phyloP scores from a whole-genome alignment of 2,329 filamentous ascomycete species.

The Neonectria ditissima region DNA sequence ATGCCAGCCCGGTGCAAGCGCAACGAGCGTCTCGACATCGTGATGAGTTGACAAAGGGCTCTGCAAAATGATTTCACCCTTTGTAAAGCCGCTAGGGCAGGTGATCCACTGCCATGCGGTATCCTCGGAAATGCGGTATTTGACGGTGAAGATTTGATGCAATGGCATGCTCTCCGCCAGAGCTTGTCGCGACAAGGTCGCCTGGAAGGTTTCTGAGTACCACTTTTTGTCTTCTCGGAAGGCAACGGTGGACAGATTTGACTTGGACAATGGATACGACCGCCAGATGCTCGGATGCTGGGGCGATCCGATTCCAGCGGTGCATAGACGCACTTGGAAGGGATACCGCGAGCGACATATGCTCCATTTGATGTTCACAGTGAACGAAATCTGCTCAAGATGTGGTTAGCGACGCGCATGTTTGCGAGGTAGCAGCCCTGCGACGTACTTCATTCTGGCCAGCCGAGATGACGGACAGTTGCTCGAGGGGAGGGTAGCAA shows the following conservation, averaged over 20 bases:
- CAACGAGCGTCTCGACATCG: not conserved
- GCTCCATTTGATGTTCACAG: constrained; percentile 10
- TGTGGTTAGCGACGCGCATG: not conserved
- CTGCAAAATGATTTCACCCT: constrained; percentile 7
- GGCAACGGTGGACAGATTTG: not conserved
- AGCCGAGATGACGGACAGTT: constrained; percentile 1
- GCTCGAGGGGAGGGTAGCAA: constrained; percentile 3
- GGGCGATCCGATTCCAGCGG: not conserved
- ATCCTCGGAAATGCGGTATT: constrained; percentile 2
- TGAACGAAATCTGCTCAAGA: constrained; percentile 2
- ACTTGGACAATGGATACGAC: not conserved
- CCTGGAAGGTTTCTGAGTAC: constrained; percentile 2
- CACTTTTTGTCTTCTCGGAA: not conserved
- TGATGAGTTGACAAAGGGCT: not conserved
- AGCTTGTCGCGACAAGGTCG: not conserved
- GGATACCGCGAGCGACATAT: not conserved
- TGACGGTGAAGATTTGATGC: constrained; percentile 1
- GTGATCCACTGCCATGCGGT: constrained; percentile 4
- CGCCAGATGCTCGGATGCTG: not conserved
- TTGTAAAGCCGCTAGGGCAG: not conserved
- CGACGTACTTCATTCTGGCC: not conserved
- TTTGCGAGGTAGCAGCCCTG: not conserved
- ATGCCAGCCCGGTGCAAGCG: not conserved
- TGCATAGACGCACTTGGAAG: constrained; percentile 2
- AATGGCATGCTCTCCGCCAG: not conserved